Conservation (phyloP, 2,329 filamentous ascomycete genomes). For the Pestalotiopsis sp. region DNA sequence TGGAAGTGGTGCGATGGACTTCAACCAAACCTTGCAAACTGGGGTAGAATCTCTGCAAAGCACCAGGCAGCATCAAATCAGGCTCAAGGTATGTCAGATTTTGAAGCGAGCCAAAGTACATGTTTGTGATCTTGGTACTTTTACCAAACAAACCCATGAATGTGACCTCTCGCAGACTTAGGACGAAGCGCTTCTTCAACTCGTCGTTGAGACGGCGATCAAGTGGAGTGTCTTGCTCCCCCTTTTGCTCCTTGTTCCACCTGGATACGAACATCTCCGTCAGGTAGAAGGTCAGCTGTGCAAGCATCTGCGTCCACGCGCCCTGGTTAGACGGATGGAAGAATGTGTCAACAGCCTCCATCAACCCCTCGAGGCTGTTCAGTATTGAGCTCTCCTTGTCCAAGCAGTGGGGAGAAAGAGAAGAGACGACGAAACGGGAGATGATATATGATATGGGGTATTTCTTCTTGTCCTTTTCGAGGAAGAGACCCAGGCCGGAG, state of each 20-base stretch:
- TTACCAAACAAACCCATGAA: conserved; percentile 99
- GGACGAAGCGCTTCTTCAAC: conserved; percentile 87
- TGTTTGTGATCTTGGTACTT: conserved; percentile 87
- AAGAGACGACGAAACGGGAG: conserved; percentile 90
- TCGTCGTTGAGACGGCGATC: conserved; percentile 78
- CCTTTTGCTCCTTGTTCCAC: conserved; percentile 93
- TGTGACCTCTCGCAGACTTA: conserved; percentile 85
- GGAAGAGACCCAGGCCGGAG: conserved; percentile 78
- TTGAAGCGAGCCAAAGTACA: conserved; percentile 88
- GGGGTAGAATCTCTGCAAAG: conserved; percentile 93
- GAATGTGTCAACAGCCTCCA: conserved; percentile 96
- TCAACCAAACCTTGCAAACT: conserved; percentile 96
- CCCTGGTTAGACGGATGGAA: conserved; percentile 98
- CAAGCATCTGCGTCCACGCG: conserved; percentile 84
- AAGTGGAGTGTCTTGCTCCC: conserved; percentile 83
- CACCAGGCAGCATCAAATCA: conserved; percentile 86
- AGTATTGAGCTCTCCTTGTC: conserved; percentile 79
- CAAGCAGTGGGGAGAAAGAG: conserved; percentile 81
- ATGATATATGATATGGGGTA: conserved; percentile 91
- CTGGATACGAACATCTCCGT: conserved; percentile 96
- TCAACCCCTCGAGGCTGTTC: conserved; percentile 82
- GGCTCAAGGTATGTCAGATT: conserved; percentile 90
- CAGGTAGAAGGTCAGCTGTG: conserved; percentile 89
- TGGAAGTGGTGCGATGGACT: conserved; percentile 94
- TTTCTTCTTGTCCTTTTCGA: conserved; percentile 92